phyloP scores from a whole-genome alignment of 306 rosid genomes.

The Begonia masoniana region DNA sequence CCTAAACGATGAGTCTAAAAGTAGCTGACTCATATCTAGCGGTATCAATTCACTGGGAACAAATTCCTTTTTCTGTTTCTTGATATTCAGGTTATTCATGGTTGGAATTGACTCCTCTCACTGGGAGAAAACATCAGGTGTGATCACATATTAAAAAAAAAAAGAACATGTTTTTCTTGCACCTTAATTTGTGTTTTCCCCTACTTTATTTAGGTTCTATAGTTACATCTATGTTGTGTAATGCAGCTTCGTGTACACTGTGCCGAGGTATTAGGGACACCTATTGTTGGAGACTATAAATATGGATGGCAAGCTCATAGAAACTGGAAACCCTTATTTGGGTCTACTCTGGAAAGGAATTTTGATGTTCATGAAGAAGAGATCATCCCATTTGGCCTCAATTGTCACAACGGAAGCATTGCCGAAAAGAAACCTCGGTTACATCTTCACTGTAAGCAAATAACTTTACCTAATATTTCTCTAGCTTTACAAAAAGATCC shows the following conservation, averaged over 20 bases:
- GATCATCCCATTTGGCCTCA: constrained; percentile 59
- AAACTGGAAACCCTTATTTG: constrained; percentile 37
- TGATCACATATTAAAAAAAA: background rate
- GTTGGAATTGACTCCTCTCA: constrained; percentile 81
- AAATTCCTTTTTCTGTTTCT: no score
- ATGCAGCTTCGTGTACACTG: constrained; percentile 90
- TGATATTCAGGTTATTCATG: constrained; percentile 64
- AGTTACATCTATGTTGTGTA: background rate
- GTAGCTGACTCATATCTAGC: no score
- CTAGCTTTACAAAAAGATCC: constrained; percentile 39
- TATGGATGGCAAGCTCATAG: constrained; percentile 86
- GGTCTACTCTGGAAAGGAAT: constrained; percentile 18
- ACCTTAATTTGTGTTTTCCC: background rate
- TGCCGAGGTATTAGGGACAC: constrained; percentile 84
- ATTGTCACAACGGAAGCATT: constrained; percentile 54
- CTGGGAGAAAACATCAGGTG: constrained; percentile 98
- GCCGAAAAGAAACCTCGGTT: constrained; percentile 45
- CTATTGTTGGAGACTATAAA: constrained; percentile 90
- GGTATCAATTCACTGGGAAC: no score
- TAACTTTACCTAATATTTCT: constrained; percentile 62
- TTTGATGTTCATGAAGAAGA: constrained; percentile 20
- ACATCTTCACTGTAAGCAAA: constrained; percentile 84
- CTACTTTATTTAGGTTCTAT: background rate
- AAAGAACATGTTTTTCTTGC: background rate
- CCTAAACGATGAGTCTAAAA: no score